Evolutionary conservation across 2,329 filamentous ascomycete genomes (phyloP), one percentile per base, ranked within the genome.

Genomic region (Coccinonectria pachysandricola): DNA sequence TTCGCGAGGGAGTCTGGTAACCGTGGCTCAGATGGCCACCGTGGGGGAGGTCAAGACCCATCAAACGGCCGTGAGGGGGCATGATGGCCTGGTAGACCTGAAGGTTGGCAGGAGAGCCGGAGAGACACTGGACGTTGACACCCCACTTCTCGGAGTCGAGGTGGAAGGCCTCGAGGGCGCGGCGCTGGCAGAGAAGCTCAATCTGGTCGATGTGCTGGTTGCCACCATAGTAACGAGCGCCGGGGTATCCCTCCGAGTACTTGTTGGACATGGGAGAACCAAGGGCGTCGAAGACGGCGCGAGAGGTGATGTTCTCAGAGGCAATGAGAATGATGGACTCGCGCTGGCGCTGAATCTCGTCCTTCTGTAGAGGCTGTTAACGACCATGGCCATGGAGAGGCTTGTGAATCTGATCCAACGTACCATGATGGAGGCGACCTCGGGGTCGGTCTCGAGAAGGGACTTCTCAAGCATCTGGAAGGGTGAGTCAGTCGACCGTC

Each of bases 291-390:
- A 94, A 94, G 52, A 98, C 91, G 50, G 91, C 87, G 48, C 87
- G 86, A 38, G 91, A 98, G 32, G 91, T 98, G 64, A 98, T 87
- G 71, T 98, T 98, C 70, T 98, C 91, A 31, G 91, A 96, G 53
- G 91, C 88, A 51, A 98, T 98, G 56, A 98, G 79, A 54, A 96
- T 84, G 62, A 98, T 93, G 49, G 87, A 96, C 71, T 98, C 87
- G 60, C 85, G 79, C 70, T 98, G 91, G 56, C 91, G 85, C 73
- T 94, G 77, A 53, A 95, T 81, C 65, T 96, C 88, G 50, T 82
- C 76, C 69, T 84, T 81, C 82, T 91, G 45, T 34, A 41, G 24
- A 16, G 31, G 31, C 32, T 30, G 53, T 59, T 40, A 60, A 52
- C 29, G 21, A 32, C 29, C 33, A 32, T 29, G 19, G 20, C 17